Evolutionary conservation across 192 early-diverging fungal genomes (phyloP).

Genomic region (Dimargaris xerosporica): DNA sequence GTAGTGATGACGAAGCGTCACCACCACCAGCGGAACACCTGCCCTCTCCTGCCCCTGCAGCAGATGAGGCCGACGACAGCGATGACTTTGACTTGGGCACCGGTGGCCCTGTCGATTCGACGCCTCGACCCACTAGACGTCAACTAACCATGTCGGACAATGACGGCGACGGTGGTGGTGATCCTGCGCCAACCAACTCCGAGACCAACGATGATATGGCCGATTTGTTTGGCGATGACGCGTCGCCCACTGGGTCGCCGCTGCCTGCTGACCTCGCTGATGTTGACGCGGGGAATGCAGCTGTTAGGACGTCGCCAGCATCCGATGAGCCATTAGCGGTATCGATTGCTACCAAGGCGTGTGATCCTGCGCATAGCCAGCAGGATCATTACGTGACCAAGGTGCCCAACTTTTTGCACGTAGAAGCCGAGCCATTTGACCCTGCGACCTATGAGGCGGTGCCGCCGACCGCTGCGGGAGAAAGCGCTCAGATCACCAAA

Average conservation of each 20-base stretch:
- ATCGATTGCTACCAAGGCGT: background rate
- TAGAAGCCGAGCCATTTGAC: conserved; percentile 49
- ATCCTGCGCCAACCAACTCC: background rate
- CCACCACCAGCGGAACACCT: background rate
- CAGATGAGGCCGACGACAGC: conserved; percentile 8
- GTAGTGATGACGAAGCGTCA: background rate
- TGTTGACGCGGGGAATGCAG: background rate
- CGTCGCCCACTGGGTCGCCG: background rate
- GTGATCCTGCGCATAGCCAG: no score
- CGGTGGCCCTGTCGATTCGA: background rate
- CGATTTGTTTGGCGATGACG: conserved; percentile 5
- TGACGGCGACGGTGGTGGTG: background rate
- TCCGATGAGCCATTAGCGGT: background rate
- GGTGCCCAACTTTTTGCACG: conserved; percentile 49
- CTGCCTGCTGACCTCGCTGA: background rate
- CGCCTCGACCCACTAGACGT: background rate
- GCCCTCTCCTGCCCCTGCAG: background rate
- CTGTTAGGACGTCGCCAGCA: background rate
- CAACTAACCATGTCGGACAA: background rate
- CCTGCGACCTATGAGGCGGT: conserved; percentile 33
- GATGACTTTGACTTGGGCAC: conserved; percentile 7
- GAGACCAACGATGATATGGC: conserved; percentile 2
- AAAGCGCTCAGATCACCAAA: conserved; percentile 20
- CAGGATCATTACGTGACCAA: conserved; percentile 25
- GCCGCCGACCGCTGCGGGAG: conserved; percentile 23